phyloP scores from a whole-genome alignment of 192 early-diverging fungal genomes.

The Physocladia obscura region DNA sequence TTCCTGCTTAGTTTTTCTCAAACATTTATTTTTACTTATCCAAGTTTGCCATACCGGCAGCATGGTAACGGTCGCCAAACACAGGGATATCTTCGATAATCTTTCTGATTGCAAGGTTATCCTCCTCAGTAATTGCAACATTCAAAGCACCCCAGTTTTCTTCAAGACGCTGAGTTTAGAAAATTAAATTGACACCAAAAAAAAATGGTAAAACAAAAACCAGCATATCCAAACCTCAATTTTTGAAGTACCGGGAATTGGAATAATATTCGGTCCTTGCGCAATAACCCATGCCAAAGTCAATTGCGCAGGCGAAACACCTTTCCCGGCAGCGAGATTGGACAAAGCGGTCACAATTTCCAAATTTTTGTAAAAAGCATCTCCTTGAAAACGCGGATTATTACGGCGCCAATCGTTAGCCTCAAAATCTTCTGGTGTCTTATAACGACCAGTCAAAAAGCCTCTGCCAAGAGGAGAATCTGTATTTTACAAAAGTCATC shows the following conservation, averaged over 20 bases:
- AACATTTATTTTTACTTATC: too few relatives aligned
- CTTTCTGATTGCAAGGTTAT: constrained; percentile 33
- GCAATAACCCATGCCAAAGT: constrained; percentile 66
- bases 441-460: constrained; percentile 63
- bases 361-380: constrained; percentile 61
- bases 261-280: constrained; percentile 45
- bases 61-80: constrained; percentile 38
- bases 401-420: constrained; percentile 51
- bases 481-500: background rate
- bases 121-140: constrained; percentile 43
- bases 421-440: constrained; percentile 52
- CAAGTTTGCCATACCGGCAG: constrained; percentile 24
- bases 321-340: constrained; percentile 42
- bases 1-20: too few relatives aligned
- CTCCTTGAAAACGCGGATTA: constrained; percentile 59
- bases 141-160: constrained; percentile 38
- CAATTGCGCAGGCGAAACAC: constrained; percentile 52
- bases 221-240: constrained; percentile 5
- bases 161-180: constrained; percentile 27
- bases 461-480: constrained; percentile 55
- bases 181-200: background rate
- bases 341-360: constrained; percentile 38
- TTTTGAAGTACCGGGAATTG: constrained; percentile 50
- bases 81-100: constrained; percentile 33
- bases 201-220: background rate